Evolutionary conservation across 2,329 filamentous ascomycete species (phyloP), one percentile per base, ranked within the genome.

Genomic region (Lachnum nothofagi): DNA sequence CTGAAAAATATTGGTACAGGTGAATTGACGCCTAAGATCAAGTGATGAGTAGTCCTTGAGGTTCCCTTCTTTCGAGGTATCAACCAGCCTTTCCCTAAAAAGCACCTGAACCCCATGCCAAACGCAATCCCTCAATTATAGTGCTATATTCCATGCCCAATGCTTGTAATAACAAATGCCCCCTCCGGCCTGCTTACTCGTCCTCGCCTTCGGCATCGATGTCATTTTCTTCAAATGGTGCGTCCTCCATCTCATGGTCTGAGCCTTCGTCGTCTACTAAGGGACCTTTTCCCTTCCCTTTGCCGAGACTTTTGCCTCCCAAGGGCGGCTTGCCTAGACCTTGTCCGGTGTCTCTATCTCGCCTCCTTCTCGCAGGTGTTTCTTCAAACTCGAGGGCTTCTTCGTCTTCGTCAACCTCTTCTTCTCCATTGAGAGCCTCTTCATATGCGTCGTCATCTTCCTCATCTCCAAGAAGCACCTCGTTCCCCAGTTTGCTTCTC

Each of bases 221-320:
- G 5, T 59, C 46, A 24, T 57, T 55, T 16, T 41, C 51, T 22
- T 34, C 39, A 8, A 57, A 25, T 6, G 46, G 51, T 23, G 46
- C 52, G 52, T 63, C 60, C 38, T 53, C 72, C 55, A 78, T 63
- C 43, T 58, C 54, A 22, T 63, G 59, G 39, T 65, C 59, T 7
- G n/a, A n/a, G n/a, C 44, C 57, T 24, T 54, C 55, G 6, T 50
- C 56, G 23, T 49, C 46, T 19, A 52, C 38, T 35, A 55, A n/a
- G 19, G 42, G 35, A 17, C 46, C 44, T 31, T 58, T 57, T 12
- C 53, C 57, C 22, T 55, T 50, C n/a, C 57, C 56, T 16, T 41
- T 51, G n/a, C 49, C 46, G 3, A 51, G 16, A 8, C 49, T 48
- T 27, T 53, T 55, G 5, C 54, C 56, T 42, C 48, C 35, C 9